phyloP scores from a whole-genome alignment of 495 filamentous ascomycete species.

The Penicillium riverlandense region DNA sequence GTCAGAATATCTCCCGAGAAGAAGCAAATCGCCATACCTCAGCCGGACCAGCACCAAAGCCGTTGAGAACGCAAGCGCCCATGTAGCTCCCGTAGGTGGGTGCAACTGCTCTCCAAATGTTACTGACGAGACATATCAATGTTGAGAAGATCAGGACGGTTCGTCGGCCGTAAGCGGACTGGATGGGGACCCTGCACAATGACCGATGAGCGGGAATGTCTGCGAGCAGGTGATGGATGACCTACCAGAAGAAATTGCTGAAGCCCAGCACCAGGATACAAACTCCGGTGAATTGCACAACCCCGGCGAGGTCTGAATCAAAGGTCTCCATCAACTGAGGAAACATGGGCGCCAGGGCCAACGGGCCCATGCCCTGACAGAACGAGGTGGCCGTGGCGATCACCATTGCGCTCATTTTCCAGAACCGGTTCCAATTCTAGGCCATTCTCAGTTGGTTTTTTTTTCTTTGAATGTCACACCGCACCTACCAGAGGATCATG shows the following conservation, averaged over 20 bases:
- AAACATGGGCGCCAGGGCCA: conserved; percentile 54
- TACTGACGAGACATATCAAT: conserved; percentile 46
- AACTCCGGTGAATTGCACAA: conserved; percentile 48
- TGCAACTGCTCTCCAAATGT: conserved; percentile 53
- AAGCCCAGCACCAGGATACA: conserved; percentile 57
- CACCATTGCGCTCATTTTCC: conserved; percentile 37
- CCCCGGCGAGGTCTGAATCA: conserved; percentile 41
- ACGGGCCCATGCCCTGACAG: conserved; percentile 50
- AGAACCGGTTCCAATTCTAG: conserved; percentile 35
- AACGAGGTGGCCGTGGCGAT: conserved; percentile 46
- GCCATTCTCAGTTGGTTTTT: too few species aligned
- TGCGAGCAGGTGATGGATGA: not conserved
- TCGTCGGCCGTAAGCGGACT: conserved; percentile 50
- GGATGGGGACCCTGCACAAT: conserved; percentile 46
- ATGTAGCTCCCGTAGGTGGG: conserved; percentile 53
- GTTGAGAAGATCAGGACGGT: conserved; percentile 51
- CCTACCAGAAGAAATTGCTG: conserved; percentile 54
- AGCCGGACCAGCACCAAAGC: conserved; percentile 49
- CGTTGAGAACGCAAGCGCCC: conserved; percentile 54
- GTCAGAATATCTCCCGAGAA: not conserved
- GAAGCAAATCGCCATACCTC: conserved; percentile 15
- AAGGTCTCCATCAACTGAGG: conserved; percentile 49
- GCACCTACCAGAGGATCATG: conserved; percentile 35
- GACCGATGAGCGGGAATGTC: not conserved
- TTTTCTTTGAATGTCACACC: not conserved